phyloP scores from a whole-genome alignment of 805 yeast genomes.

The Zygotorulaspora danielsina region DNA sequence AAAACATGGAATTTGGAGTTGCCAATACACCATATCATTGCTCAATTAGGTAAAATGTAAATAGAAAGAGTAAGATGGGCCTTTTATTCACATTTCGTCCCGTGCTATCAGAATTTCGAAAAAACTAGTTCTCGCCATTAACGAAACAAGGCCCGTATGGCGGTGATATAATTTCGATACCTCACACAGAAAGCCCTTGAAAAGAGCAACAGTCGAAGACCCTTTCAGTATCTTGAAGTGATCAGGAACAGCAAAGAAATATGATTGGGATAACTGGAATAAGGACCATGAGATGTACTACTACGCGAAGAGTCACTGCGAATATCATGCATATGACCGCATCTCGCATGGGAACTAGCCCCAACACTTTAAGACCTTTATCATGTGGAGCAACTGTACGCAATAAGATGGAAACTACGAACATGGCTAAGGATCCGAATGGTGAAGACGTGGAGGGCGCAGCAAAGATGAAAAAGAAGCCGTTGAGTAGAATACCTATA shows the following conservation, averaged over 20 bases:
- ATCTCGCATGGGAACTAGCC: neutral
- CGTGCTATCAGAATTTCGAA: too few relatives aligned
- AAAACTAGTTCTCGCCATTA: neutral
- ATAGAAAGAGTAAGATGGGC: too few relatives aligned
- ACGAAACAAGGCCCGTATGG: neutral
- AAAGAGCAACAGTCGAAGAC: too few relatives aligned
- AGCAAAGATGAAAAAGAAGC: conserved; percentile 41
- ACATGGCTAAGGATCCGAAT: too few relatives aligned
- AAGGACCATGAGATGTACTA: too few relatives aligned
- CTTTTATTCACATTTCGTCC: too few relatives aligned
- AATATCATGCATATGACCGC: too few relatives aligned
- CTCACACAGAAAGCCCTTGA: too few relatives aligned
- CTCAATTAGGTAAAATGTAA: conserved; percentile 16
- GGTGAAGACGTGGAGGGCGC: neutral
- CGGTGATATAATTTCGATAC: neutral
- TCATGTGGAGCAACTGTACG: conserved; percentile 1
- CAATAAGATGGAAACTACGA: conserved; percentile 3
- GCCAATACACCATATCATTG: conserved; percentile 9
- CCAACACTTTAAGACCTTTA: neutral
- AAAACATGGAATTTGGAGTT: neutral
- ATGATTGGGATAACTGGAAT: too few relatives aligned
- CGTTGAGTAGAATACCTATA: conserved; percentile 71
- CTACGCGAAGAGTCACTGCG: too few relatives aligned
- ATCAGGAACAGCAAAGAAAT: too few relatives aligned
- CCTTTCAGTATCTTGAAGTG: too few relatives aligned